These are phyloP conservation scores for Amauroascus verrucosus DNA, from an alignment of 2,329 filamentous ascomycete species.

Conservation along the genomic window DNA sequence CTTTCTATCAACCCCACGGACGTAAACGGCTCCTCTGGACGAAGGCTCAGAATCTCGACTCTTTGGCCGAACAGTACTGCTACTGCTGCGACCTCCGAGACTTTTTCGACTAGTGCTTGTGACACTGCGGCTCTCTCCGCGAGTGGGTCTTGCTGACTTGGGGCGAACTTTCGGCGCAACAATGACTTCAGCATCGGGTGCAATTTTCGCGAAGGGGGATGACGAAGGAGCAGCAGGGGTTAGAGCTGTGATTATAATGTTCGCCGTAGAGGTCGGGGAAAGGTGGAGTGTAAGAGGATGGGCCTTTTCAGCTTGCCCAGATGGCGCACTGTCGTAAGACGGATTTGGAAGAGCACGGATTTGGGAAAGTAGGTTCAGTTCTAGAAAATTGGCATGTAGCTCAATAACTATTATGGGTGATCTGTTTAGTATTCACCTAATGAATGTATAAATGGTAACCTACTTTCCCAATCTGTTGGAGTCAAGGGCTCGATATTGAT, in stretches of 20 bases:
- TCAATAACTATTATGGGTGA: constrained; percentile 62
- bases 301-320: constrained; percentile 42
- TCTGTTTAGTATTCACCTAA: constrained; percentile 10
- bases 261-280: constrained; percentile 89
- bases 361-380: constrained; percentile 85
- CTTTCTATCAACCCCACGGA: constrained; percentile 65
- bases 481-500: constrained; percentile 95
- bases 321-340: constrained; percentile 44
- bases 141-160: constrained; percentile 52
- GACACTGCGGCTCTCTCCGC: constrained; percentile 69
- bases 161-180: constrained; percentile 85
- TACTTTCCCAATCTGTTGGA: constrained; percentile 89
- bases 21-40: constrained; percentile 49
- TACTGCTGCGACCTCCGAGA: constrained; percentile 55
- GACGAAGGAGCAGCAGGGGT: constrained; percentile 59
- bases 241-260: constrained; percentile 76
- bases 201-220: constrained; percentile 78
- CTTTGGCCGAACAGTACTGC: constrained; percentile 57
- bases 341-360: constrained; percentile 91
- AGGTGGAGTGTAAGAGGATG: constrained; percentile 87
- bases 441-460: constrained; percentile 19
- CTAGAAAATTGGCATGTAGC: constrained; percentile 87
- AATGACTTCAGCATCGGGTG: constrained; percentile 89
- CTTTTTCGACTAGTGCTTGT: constrained; percentile 70
- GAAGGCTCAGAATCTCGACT: constrained; percentile 54